Percentiles rank a stretch among this genome's conserved stretches.
phyloP scores from a whole-genome alignment of 306 rosid species.

The Fragaria vesca region DNA sequence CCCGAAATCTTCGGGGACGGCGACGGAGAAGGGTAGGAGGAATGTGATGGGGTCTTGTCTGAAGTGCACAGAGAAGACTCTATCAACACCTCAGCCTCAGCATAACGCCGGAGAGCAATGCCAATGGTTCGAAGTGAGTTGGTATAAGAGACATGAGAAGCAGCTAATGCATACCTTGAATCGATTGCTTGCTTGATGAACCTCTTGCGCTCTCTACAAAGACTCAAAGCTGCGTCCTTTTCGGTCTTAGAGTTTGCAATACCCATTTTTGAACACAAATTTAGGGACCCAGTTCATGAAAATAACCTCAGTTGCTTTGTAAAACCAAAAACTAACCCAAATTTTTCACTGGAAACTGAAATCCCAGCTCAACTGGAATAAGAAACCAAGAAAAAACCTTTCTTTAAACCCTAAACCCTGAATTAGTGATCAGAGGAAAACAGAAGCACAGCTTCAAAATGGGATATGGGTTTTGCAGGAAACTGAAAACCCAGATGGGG shows the following conservation, averaged over 20 bases:
- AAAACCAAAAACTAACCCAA: background rate
- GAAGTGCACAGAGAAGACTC: conserved; percentile 80
- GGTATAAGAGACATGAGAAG: conserved; percentile 77
- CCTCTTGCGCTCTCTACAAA: conserved; percentile 75
- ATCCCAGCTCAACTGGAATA: background rate
- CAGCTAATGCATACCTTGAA: conserved; percentile 81
- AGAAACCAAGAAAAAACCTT: background rate
- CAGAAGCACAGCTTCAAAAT: conserved; percentile 21
- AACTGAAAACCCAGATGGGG: conserved; percentile 6
- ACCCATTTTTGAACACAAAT: conserved; percentile 56
- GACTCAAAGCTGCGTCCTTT: conserved; percentile 69
- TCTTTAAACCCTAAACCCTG: conserved; percentile 28
- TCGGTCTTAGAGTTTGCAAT: conserved; percentile 65
- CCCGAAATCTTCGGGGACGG: conserved; percentile 63
- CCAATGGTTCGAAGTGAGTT: conserved; percentile 75
- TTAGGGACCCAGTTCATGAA: conserved; percentile 27
- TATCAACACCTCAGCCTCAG: conserved; percentile 74
- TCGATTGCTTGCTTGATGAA: conserved; percentile 81
- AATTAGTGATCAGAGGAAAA: conserved; percentile 22
- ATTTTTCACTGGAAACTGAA: background rate
- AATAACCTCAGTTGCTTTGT: conserved; percentile 19
- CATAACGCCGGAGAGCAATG: conserved; percentile 69
- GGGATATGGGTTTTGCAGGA: conserved; percentile 17
- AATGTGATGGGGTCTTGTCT: conserved; percentile 89
- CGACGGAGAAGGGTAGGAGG: conserved; percentile 80